Base-by-base conservation (phyloP, 805 yeast genomes). In the Lipomyces japonicus region DNA sequence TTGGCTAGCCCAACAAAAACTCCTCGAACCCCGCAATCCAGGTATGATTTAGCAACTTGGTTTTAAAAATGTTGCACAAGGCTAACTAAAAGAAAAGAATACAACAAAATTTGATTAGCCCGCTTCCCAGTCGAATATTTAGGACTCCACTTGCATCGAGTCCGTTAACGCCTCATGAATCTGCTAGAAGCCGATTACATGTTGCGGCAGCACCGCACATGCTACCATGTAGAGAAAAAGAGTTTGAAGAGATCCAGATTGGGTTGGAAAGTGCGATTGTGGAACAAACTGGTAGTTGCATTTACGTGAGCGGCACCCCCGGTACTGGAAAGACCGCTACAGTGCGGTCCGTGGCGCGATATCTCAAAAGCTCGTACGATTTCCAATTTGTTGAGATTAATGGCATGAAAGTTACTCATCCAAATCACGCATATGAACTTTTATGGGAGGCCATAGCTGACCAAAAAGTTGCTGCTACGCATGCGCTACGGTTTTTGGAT, bases 261-360 rank as follows among this genome's bases (percentile, higher is more conserved):
- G 79, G 80, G 37, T 65, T 93, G 3, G 89, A 88, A 59, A 74
- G 80, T 39, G 85, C 95, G 0, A 78, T 91, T 30, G 74, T 74
- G 41, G 76, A 82, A 14, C 77, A 78, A 37, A 76, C 84, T 1
- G 97, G 97, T 0, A 77, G 90, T 5, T 87, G 96, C 58, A 68
- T 93, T 4, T 93, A 90, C 64, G 81, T 93, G 9, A 87, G 96
- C 67, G 99, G 99, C 2, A 88, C 96, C 0, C 98, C 99, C 0
- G 99, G 99, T 6, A 91, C 95, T 1, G 98, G 98, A 10, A 93
- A 93, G 64, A 91, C 98, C 0, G 93, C 95, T 2, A 91, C 97
- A 0, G 81, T 91, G 2, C 71, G 95, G 47, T 95, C 89, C 62
- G 97, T 86, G 0, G 76, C 93, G 23, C 75, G 79, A 30, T 88